These are phyloP conservation scores for Microglena sp. DNA, from an alignment of 139 green algal genomes.

Conservation along the genomic window DNA sequence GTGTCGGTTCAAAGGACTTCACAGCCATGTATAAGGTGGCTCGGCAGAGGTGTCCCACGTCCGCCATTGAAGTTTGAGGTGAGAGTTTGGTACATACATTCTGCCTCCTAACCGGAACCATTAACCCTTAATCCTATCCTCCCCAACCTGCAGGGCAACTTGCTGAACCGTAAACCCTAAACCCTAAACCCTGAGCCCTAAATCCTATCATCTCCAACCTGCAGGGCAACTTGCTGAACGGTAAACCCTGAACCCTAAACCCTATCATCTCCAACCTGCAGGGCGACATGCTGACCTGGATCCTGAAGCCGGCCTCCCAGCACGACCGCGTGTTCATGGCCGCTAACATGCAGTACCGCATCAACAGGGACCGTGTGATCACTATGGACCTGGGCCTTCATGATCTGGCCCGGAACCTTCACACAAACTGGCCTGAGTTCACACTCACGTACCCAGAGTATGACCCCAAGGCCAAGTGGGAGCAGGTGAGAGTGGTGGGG, in stretches of 20 bases:
- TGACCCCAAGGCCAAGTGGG: neutral
- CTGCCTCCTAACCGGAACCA: neutral
- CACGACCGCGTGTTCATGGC: constrained; percentile 8
- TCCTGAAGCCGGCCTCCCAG: constrained; percentile 15
- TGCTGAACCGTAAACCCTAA: constrained; percentile 12
- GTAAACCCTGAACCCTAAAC: neutral
- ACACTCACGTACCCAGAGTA: constrained; percentile 18
- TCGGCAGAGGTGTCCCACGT: neutral
- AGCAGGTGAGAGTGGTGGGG: too few relatives aligned
- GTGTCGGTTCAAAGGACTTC: constrained; percentile 12
- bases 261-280: too few relatives aligned
- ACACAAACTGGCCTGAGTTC: constrained; percentile 21
- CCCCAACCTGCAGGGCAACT: constrained; percentile 31
- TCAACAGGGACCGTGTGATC: constrained; percentile 26
- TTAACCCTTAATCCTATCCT: constrained; percentile 1
- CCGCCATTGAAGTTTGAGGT: neutral
- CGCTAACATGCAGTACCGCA: constrained; percentile 10
- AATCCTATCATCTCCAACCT: neutral
- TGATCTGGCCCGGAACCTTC: constrained; percentile 6
- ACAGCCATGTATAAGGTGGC: neutral
- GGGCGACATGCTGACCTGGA: constrained; percentile 23
- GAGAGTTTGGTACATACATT: constrained; percentile 10
- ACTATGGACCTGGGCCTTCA: constrained; percentile 19
- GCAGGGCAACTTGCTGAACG: neutral
- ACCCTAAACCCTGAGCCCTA: neutral